phyloP scores from a whole-genome alignment of 257 asterid species.

The Cinchona pubescens region DNA sequence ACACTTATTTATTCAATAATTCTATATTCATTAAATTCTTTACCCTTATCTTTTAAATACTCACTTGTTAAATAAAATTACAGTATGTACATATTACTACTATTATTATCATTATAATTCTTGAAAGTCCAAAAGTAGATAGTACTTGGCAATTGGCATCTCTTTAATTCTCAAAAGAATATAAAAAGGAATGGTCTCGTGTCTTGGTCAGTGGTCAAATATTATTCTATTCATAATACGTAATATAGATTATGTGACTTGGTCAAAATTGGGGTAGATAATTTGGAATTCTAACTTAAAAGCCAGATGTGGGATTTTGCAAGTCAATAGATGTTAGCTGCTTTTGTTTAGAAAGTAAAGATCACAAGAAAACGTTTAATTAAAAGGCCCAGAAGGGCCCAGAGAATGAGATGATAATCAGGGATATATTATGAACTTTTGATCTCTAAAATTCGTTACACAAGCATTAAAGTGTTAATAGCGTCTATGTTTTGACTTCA shows the following conservation, averaged over 20 bases:
- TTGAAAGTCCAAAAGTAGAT: neutral
- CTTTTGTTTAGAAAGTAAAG: neutral
- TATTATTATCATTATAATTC: too few relatives aligned
- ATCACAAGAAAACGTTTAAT: neutral
- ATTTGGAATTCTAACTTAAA: too few relatives aligned
- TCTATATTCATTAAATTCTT: too few relatives aligned
- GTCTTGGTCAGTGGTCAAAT: neutral
- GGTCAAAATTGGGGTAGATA: neutral
- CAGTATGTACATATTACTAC: too few relatives aligned
- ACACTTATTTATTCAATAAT: too few relatives aligned
- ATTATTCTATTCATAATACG: neutral
- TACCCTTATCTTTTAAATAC: too few relatives aligned
- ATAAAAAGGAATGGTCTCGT: neutral
- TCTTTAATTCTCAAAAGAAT: too few relatives aligned
- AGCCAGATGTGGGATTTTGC: neutral
- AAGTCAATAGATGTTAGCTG: constrained; percentile 1
- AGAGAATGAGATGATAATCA: neutral
- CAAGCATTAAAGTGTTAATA: constrained; percentile 11
- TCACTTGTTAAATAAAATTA: too few relatives aligned
- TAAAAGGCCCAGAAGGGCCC: neutral
- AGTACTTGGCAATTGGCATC: too few relatives aligned
- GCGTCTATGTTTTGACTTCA: constrained; percentile 2
- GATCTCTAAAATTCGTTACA: neutral
- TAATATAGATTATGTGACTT: neutral
- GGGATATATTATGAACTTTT: neutral